phyloP scores from a whole-genome alignment of 2,329 filamentous ascomycete genomes.

The Trichoderma sp. region DNA sequence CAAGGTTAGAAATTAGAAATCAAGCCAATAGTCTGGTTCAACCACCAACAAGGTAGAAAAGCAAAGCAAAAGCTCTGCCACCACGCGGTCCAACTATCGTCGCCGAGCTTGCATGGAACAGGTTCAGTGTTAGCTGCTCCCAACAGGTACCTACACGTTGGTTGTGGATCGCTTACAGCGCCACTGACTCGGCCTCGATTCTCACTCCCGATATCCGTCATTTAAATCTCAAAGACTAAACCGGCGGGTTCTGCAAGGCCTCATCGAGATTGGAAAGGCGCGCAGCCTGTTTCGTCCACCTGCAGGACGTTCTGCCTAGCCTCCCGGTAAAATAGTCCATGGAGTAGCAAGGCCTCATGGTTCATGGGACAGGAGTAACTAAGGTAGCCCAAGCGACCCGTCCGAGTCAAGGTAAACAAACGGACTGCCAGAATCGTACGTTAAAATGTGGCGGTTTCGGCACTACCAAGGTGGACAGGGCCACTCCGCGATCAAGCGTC shows the following conservation, averaged over 20 bases:
- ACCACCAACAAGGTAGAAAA: background rate
- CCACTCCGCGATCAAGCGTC: background rate
- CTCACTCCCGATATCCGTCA: slow-evolving; percentile 6
- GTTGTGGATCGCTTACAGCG: slow-evolving; percentile 9
- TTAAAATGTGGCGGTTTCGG: background rate
- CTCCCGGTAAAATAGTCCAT: background rate
- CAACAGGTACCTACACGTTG: background rate
- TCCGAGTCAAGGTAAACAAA: slow-evolving; percentile 1
- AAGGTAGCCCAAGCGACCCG: background rate
- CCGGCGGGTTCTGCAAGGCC: background rate
- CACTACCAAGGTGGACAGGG: background rate
- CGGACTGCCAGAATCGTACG: background rate
- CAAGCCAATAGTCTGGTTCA: background rate
- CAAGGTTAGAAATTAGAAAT: background rate
- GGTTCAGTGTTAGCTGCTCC: background rate
- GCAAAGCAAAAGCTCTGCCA: background rate
- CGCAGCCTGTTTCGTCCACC: slow-evolving; percentile 10
- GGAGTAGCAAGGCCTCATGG: background rate
- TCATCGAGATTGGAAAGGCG: slow-evolving; percentile 7
- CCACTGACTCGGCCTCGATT: slow-evolving; percentile 17
- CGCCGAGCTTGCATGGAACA: background rate
- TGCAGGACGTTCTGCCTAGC: slow-evolving; percentile 8
- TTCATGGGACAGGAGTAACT: background rate
- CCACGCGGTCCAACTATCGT: background rate
- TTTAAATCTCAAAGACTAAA: slow-evolving; percentile 11